phyloP scores from a whole-genome alignment of 1,284 basidiomycete species.

The Inonotus hispidus region DNA sequence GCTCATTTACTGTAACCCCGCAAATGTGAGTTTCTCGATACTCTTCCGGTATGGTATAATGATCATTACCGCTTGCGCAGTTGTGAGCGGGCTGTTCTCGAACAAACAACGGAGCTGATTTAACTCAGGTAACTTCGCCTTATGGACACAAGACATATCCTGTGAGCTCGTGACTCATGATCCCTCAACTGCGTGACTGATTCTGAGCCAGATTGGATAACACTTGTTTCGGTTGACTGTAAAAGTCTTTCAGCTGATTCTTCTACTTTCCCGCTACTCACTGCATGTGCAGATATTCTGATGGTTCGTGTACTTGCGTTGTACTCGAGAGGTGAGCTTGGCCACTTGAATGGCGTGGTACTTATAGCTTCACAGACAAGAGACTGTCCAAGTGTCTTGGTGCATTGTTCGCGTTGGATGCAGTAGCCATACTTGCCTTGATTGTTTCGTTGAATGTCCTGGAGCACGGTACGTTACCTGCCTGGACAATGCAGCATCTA shows the following conservation, averaged over 20 bases:
- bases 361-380: neutral
- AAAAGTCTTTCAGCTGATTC: neutral
- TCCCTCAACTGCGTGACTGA: no score
- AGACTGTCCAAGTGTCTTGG: neutral
- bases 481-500: no score
- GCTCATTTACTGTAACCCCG: neutral
- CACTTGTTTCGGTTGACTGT: neutral
- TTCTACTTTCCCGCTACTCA: neutral
- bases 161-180: no score
- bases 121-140: neutral
- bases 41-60: neutral
- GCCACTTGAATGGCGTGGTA: no score
- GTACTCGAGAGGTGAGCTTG: neutral
- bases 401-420: neutral
- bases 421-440: neutral
- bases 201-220: neutral
- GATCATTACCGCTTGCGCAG: neutral
- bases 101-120: neutral
- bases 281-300: neutral
- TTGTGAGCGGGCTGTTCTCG: neutral
- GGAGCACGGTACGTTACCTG: neutral
- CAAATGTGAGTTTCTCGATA: neutral
- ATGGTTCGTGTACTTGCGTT: constrained; percentile 8
- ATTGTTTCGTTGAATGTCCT: neutral
- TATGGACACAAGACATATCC: neutral